A percentile compares a stretch with the other conserved stretches of the same genome.
Evolutionary conservation across 225 moss, liverwort and hornwort genomes (phyloP).

Genomic region (Bryoerythrophyllum caledonicum): DNA sequence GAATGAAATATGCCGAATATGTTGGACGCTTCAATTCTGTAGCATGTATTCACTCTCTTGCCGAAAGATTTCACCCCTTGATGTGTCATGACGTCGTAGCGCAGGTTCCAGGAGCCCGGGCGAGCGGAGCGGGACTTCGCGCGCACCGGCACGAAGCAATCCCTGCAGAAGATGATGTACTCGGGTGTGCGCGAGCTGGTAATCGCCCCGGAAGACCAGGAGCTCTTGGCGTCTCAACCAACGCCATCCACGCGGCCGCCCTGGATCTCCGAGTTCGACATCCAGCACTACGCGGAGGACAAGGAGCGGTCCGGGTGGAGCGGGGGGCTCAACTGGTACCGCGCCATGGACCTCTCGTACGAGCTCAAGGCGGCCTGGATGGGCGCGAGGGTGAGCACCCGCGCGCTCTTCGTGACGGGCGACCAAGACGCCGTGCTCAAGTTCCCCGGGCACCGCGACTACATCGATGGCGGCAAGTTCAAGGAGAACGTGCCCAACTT

Average conservation of each 20-base stretch:
- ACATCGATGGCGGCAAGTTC: slow-evolving; percentile 38
- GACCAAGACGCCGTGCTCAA: slow-evolving; percentile 50
- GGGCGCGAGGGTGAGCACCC: slow-evolving; percentile 36
- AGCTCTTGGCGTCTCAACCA: slow-evolving; percentile 28
- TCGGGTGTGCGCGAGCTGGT: background rate
- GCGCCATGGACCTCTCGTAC: slow-evolving; percentile 59
- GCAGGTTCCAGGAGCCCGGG: slow-evolving; percentile 57
- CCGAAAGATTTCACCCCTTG: no score
- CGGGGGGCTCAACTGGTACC: slow-evolving; percentile 68
- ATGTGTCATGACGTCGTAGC: background rate
- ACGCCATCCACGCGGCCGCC: slow-evolving; percentile 40
- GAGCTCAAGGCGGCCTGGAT: slow-evolving; percentile 74
- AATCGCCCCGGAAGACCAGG: slow-evolving; percentile 22
- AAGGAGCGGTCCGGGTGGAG: slow-evolving; percentile 72
- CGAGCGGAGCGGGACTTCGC: slow-evolving; percentile 70
- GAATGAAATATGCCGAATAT: no score
- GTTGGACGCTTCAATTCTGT: no score
- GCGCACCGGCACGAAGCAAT: slow-evolving; percentile 32
- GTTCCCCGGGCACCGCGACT: slow-evolving; percentile 44
- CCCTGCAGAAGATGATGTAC: slow-evolving; percentile 34
- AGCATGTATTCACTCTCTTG: no score
- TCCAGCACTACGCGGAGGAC: slow-evolving; percentile 51
- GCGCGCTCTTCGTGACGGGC: slow-evolving; percentile 60
- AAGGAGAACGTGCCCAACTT: slow-evolving; percentile 67
- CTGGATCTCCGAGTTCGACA: slow-evolving; percentile 71